Evolutionary conservation across 805 yeast species (phyloP), one percentile per base, ranked within the genome.

Genomic region (Tetrapisispora pingtungensis): DNA sequence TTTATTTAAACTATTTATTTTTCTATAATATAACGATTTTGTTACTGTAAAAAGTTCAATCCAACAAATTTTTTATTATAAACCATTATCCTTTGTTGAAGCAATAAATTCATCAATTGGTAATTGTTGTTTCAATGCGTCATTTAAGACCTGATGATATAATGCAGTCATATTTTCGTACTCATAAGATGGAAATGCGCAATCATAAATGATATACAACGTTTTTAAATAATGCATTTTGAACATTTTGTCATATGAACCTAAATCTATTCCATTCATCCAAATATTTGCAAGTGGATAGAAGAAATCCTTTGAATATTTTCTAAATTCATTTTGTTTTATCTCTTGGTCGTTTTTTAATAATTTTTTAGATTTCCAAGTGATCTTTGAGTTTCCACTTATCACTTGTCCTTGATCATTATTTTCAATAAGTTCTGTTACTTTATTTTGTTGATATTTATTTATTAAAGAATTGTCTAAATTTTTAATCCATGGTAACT

Each of bases 211-310:
- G 13, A 77, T 56, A 1, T 69, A 57, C 43, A 77, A 52, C 0
- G 81, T 75, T 24, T 68, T 61, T 2, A 77, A 43, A 50, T 70
- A 78, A 49, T 78, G 83, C 3, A 71, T 70, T 33, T 70, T 61
- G 45, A 78, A 73, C 18, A 77, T 49, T 6, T 73, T 68, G 15
- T 78, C 74, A 47, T 72, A 75, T 27, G 72, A 68, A 0, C 82
- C 82, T 33, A 77, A 59, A 44, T 75, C 67, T n/a, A 77, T 70
- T 10, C 76, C 73, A 44, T 71, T 73, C 36, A 72, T 55, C 81
- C 80, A 76, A 1, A 73, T 72, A 43, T 70, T 71, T 0, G 74
- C 67, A 34, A 78, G 58, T 0, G 83, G 81, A 48, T 72, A 77
- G 50, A 70, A 78, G 43, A 75, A 77, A 15, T 55, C 50, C 3